Evolutionary conservation across 176 grass and related monocot species (phyloP).

Genomic region (Thinopyrum elongatum): DNA sequence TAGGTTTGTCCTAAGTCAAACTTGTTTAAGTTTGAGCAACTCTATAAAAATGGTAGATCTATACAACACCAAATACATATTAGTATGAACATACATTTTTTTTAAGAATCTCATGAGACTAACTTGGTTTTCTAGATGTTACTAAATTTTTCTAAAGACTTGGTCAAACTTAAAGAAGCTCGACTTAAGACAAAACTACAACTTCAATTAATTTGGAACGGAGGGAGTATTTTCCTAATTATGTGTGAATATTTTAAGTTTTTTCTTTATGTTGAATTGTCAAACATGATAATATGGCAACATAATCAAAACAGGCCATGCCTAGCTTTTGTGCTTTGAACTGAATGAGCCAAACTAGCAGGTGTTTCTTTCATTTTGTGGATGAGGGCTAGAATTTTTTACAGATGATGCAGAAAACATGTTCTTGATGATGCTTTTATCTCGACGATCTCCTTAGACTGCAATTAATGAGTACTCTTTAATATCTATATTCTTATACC

Average conservation of each 20-base stretch:
- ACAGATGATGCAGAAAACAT: background rate
- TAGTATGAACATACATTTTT: background rate
- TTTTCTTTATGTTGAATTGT: conserved; percentile 1
- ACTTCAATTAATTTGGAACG: background rate
- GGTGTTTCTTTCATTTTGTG: background rate
- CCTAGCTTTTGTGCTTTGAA: conserved; percentile 7
- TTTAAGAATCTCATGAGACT: background rate
- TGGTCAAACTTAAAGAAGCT: too few relatives aligned
- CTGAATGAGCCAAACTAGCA: background rate
- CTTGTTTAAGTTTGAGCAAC: background rate
- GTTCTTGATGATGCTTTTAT: background rate
- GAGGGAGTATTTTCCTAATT: conserved; percentile 14
- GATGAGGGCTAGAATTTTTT: background rate
- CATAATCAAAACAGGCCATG: background rate
- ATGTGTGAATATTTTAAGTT: background rate
- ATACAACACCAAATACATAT: background rate
- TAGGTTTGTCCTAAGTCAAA: background rate
- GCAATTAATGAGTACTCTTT: background rate
- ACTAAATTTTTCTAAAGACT: background rate
- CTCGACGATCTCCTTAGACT: background rate
- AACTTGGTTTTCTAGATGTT: background rate
- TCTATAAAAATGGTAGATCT: background rate
- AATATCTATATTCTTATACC: background rate
- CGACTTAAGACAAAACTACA: background rate
- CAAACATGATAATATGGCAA: background rate